These are phyloP conservation scores for Phialophora chinensis DNA, from an alignment of 2,329 filamentous ascomycete species.

Conservation along the genomic window DNA sequence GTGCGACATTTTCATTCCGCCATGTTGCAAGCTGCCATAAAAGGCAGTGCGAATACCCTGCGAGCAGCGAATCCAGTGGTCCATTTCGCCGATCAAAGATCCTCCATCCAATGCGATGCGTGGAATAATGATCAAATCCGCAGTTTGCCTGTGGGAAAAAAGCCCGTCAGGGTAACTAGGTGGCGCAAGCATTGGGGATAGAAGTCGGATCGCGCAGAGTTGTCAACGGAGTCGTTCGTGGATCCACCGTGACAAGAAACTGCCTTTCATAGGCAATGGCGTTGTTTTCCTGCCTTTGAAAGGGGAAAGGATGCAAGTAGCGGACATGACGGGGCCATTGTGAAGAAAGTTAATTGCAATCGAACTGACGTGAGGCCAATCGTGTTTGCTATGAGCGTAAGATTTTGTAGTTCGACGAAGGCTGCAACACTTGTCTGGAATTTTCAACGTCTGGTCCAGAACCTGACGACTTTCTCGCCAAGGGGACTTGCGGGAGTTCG, in stretches of 20 bases:
- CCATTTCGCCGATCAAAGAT: background rate
- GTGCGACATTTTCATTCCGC: conserved; percentile 5
- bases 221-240: background rate
- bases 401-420: background rate
- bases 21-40: background rate
- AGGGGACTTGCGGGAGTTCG: background rate
- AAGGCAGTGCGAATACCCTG: background rate
- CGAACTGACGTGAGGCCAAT: background rate
- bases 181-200: background rate
- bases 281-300: conserved; percentile 1
- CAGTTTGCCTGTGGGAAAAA: background rate
- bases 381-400: background rate
- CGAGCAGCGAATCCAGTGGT: background rate
- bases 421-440: background rate
- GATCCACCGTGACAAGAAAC: background rate
- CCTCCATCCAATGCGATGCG: background rate
- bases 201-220: background rate
- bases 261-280: background rate
- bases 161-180: background rate
- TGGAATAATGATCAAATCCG: background rate
- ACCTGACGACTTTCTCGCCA: background rate
- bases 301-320: background rate
- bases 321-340: background rate
- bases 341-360: background rate
- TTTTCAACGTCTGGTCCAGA: background rate